Percentiles rank a stretch among this genome's conserved stretches.
Evolutionary conservation across 2,329 filamentous ascomycete genomes (phyloP).

Genomic region (Didymella segeticola): DNA sequence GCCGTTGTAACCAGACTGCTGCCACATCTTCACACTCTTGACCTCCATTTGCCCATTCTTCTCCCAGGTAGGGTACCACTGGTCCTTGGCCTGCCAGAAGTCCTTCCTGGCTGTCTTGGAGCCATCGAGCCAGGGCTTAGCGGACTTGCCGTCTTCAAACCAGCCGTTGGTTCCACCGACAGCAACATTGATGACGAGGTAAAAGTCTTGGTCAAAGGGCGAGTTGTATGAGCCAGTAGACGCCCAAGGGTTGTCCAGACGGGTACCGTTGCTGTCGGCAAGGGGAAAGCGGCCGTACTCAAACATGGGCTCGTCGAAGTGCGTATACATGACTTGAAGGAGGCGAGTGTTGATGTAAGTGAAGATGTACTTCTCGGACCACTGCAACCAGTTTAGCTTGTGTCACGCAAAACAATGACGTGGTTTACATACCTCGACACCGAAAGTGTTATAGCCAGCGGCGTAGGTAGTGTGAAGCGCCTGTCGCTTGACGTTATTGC

Average conservation of each 20-base stretch:
- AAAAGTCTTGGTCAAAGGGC: conserved; percentile 79
- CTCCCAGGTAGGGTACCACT: conserved; percentile 76
- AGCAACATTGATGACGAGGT: conserved; percentile 76
- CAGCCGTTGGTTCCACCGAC: conserved; percentile 83
- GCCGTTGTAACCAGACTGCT: conserved; percentile 57
- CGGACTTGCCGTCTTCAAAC: conserved; percentile 75
- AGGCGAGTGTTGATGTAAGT: conserved; percentile 84
- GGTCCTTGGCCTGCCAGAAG: conserved; percentile 73
- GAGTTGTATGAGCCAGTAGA: conserved; percentile 66
- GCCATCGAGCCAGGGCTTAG: conserved; percentile 81
- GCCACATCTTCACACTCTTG: conserved; percentile 67
- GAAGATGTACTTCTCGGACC: conserved; percentile 88
- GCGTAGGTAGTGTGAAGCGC: conserved; percentile 78
- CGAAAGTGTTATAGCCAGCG: conserved; percentile 74
- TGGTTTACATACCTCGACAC: conserved; percentile 64
- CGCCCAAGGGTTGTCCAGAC: conserved; percentile 69
- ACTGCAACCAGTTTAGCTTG: conserved; percentile 48
- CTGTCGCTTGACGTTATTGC: conserved; percentile 77
- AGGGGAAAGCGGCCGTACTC: conserved; percentile 71
- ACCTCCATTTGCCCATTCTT: conserved; percentile 69
- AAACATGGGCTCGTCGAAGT: conserved; percentile 72
- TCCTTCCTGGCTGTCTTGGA: conserved; percentile 72
- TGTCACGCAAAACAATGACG: neutral
- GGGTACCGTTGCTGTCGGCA: conserved; percentile 69
- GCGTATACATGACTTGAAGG: conserved; percentile 80